phyloP scores from a whole-genome alignment of 2,329 filamentous ascomycete genomes.

The Verticillium isaacii region DNA sequence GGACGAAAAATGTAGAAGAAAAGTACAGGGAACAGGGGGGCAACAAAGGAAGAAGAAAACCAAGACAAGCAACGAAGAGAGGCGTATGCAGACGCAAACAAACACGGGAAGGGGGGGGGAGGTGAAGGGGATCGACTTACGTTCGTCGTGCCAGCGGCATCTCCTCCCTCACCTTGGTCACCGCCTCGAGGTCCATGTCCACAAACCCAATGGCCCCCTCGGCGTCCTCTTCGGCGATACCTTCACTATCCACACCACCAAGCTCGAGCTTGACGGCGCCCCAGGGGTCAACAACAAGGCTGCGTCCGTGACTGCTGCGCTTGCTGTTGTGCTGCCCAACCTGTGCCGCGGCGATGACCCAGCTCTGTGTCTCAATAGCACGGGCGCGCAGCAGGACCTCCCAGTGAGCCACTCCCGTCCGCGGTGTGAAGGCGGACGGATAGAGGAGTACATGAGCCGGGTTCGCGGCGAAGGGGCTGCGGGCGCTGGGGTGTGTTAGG shows the following conservation, averaged over 20 bases:
- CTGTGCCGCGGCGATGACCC: conserved; percentile 83
- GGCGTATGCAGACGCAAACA: not conserved
- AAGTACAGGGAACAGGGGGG: not conserved
- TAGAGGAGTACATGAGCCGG: conserved; percentile 75
- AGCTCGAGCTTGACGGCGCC: conserved; percentile 67
- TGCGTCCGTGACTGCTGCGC: conserved; percentile 78
- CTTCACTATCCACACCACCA: conserved; percentile 42
- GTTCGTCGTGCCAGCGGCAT: conserved; percentile 49
- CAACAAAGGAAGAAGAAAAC: not conserved
- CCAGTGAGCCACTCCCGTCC: conserved; percentile 85
- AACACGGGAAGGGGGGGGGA: no score
- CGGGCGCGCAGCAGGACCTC: conserved; percentile 70
- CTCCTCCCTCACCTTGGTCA: conserved; percentile 42
- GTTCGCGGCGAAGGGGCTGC: conserved; percentile 19
- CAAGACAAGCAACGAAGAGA: not conserved
- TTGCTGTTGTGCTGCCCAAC: conserved; percentile 69
- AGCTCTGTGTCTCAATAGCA: conserved; percentile 85
- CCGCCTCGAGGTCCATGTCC: conserved; percentile 44
- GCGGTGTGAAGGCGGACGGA: conserved; percentile 85
- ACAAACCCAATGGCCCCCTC: conserved; percentile 48
- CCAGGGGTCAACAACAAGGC: conserved; percentile 84
- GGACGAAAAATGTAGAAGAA: not conserved
- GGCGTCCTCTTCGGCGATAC: conserved; percentile 32
- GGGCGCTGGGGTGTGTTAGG: conserved; percentile 43
- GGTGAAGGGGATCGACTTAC: conserved; percentile 31